Conservation (phyloP, 768 basidiomycete genomes). For the Suillus americanus region DNA sequence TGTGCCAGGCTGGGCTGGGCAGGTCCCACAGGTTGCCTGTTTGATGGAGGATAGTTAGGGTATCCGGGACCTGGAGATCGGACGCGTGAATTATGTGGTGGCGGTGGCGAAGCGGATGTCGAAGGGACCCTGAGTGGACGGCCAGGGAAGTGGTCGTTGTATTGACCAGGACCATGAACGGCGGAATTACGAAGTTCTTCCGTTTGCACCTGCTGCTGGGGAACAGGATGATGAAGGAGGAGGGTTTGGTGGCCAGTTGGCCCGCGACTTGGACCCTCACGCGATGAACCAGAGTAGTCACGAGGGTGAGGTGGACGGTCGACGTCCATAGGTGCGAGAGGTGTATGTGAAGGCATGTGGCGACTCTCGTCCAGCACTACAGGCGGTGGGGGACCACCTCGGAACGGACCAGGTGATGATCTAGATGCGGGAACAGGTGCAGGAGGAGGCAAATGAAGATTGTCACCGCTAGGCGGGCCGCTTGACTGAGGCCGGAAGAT, state of each 20-base stretch:
- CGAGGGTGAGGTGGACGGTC: conserved; percentile 57
- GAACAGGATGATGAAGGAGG: conserved; percentile 67
- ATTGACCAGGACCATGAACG: conserved; percentile 40
- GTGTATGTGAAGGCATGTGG: conserved; percentile 66
- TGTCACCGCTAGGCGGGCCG: conserved; percentile 44
- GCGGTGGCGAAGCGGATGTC: conserved; percentile 59
- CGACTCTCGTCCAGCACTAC: conserved; percentile 75
- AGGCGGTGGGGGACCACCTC: conserved; percentile 82
- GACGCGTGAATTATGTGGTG: conserved; percentile 42
- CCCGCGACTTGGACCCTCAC: conserved; percentile 47
- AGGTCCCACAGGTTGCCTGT: conserved; percentile 50
- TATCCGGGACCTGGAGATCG: conserved; percentile 53
- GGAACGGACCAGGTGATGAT: conserved; percentile 72
- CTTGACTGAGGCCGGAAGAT: conserved; percentile 68
- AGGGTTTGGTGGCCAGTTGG: conserved; percentile 55
- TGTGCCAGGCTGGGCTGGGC: conserved; percentile 49
- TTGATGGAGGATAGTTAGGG: conserved; percentile 45
- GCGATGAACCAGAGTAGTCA: conserved; percentile 52
- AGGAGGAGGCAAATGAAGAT: conserved; percentile 57
- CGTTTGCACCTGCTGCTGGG: conserved; percentile 53
- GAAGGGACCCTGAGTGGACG: conserved; percentile 55
- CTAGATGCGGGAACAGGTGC: conserved; percentile 46
- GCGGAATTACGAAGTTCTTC: conserved; percentile 49
- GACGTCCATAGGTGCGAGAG: conserved; percentile 76
- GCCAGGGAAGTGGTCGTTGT: conserved; percentile 54